phyloP scores from a whole-genome alignment of 495 filamentous ascomycete genomes.

The Penicillium samsonianum region DNA sequence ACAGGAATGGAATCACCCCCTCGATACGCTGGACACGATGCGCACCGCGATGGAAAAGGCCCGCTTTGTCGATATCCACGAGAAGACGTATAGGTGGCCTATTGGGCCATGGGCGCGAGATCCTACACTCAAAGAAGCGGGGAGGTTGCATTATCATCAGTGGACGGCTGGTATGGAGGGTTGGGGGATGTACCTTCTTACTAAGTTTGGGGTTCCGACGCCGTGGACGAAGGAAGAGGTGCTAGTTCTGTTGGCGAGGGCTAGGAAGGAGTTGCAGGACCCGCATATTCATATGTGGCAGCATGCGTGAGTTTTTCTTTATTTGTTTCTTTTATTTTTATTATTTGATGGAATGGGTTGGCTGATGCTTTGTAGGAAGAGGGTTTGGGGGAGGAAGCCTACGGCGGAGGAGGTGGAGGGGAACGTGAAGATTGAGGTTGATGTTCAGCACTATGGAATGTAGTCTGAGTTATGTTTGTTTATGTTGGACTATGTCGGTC shows the following conservation, averaged over 20 bases:
- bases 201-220: constrained; percentile 8
- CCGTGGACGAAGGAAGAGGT: constrained; percentile 20
- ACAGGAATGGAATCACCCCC: constrained; percentile 3
- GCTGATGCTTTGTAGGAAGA: not conserved
- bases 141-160: constrained; percentile 11
- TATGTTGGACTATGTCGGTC: too few species aligned
- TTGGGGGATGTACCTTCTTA: constrained; percentile 15
- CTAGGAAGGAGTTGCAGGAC: constrained; percentile 10
- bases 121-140: constrained; percentile 10
- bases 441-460: not conserved
- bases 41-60: constrained; percentile 23
- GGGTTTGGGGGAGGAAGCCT: constrained; percentile 12
- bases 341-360: not conserved
- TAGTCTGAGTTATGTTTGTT: not conserved
- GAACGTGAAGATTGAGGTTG: not conserved
- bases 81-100: constrained; percentile 7
- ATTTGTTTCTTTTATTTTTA: not conserved
- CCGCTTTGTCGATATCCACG: constrained; percentile 29
- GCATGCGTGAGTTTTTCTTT: constrained; percentile 3
- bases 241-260: constrained; percentile 13
- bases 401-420: constrained; percentile 64
- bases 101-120: constrained; percentile 19
- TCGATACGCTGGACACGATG: constrained; percentile 15
- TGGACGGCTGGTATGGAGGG: constrained; percentile 20
- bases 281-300: constrained; percentile 14